Conservation (phyloP, 2,329 filamentous ascomycete species). For the Cercospora beticola region DNA sequence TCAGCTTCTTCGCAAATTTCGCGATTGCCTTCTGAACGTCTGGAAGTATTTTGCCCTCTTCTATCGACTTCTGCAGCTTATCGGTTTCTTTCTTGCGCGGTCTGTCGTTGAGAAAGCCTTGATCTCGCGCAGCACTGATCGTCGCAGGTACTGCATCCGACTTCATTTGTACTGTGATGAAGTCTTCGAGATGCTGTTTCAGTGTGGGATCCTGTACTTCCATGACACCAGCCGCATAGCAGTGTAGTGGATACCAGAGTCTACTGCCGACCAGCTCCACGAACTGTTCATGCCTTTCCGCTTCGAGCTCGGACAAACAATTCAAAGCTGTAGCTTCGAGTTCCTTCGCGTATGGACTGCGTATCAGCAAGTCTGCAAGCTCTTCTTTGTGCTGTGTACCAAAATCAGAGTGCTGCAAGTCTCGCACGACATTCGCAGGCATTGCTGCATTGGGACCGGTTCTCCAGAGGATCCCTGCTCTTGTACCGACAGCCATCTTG, state of each 20-base stretch:
- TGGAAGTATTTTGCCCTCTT: conserved; percentile 26
- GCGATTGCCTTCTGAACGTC: conserved; percentile 28
- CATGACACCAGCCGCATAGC: conserved; percentile 32
- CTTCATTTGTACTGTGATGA: conserved; percentile 30
- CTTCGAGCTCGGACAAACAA: conserved; percentile 22
- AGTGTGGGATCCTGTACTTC: conserved; percentile 31
- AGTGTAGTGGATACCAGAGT: conserved; percentile 31
- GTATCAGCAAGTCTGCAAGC: conserved; percentile 21
- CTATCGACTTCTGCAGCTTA: conserved; percentile 30
- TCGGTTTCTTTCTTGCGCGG: conserved; percentile 29
- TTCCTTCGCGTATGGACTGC: conserved; percentile 20
- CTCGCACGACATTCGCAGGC: conserved; percentile 11
- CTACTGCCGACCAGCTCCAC: conserved; percentile 20
- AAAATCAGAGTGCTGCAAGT: conserved; percentile 18
- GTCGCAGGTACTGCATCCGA: conserved; percentile 28
- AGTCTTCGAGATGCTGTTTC: conserved; percentile 32
- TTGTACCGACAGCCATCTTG: conserved; percentile 11
- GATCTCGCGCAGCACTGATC: conserved; percentile 15
- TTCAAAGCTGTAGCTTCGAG: conserved; percentile 21
- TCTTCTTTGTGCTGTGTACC: conserved; percentile 6
- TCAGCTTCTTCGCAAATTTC: conserved; percentile 33
- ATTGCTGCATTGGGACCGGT: conserved; percentile 16
- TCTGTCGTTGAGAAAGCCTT: conserved; percentile 27
- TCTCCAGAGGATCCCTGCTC: conserved; percentile 16
- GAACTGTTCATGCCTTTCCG: conserved; percentile 17